These are phyloP conservation scores for Tetrahymena malaccensis DNA, from an alignment of 73 alveolate genomes.

Conservation along the genomic window DNA sequence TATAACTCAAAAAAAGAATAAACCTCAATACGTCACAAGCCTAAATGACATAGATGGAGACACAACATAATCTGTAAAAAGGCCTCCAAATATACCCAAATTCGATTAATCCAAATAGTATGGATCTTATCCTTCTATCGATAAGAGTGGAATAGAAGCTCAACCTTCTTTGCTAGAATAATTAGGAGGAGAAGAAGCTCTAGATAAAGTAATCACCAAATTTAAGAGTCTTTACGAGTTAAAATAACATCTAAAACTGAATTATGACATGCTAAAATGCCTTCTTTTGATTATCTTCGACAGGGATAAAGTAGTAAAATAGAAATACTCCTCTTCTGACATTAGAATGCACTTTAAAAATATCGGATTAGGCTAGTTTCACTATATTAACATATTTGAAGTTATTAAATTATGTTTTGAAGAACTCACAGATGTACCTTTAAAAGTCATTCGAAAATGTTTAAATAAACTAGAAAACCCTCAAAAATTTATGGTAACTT, in stretches of 20 bases:
- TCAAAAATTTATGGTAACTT: not conserved
- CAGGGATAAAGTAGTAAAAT: not conserved
- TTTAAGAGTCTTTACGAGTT: not conserved
- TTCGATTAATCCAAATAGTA: not conserved
- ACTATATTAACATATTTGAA: not conserved
- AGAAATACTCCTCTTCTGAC: not conserved
- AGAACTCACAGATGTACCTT: not conserved
- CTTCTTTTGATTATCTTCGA: not conserved
- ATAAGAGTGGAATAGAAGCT: not conserved
- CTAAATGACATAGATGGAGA: not conserved
- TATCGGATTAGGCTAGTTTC: not conserved
- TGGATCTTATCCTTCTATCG: not conserved
- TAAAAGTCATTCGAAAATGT: not conserved
- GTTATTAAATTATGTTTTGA: not conserved
- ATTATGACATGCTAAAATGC: not conserved
- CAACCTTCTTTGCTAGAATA: not conserved
- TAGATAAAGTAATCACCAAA: not conserved
- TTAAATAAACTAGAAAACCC: not conserved
- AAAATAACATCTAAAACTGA: not conserved
- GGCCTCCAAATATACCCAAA: not conserved
- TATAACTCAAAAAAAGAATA: not conserved
- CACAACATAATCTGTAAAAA: not conserved
- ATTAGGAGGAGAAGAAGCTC: not conserved
- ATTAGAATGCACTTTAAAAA: not conserved
- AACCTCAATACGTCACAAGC: not conserved